Evolutionary conservation across 495 filamentous ascomycete genomes (phyloP).

Genomic region (Bacidia rubella): DNA sequence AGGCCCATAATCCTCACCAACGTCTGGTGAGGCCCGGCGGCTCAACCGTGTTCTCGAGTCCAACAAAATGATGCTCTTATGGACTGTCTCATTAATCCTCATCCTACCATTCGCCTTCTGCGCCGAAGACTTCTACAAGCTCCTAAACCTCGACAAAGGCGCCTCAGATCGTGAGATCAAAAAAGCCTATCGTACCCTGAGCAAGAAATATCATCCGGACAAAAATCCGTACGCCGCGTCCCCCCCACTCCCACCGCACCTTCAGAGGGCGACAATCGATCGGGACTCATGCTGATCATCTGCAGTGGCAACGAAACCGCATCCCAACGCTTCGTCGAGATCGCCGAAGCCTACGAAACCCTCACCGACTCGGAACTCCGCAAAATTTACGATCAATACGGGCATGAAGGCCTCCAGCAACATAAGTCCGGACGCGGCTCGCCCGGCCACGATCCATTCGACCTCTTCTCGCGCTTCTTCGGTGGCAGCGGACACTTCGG

Average conservation of each 20-base stretch:
- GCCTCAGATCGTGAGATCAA: conserved; percentile 89
- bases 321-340: conserved; percentile 83
- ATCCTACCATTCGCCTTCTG: conserved; percentile 36
- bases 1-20: neutral
- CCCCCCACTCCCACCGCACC: neutral
- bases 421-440: conserved; percentile 56
- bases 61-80: conserved; percentile 13
- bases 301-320: conserved; percentile 60
- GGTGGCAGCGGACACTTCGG: conserved; percentile 79
- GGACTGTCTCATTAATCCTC: conserved; percentile 17
- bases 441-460: conserved; percentile 73
- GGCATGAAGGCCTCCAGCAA: conserved; percentile 78
- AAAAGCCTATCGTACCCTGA: conserved; percentile 81
- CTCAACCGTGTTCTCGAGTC: neutral
- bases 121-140: conserved; percentile 86
- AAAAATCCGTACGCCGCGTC: conserved; percentile 77
- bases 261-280: neutral
- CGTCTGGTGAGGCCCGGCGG: neutral
- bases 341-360: conserved; percentile 93
- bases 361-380: conserved; percentile 71
- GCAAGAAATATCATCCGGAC: conserved; percentile 94
- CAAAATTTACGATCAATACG: conserved; percentile 90
- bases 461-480: conserved; percentile 95
- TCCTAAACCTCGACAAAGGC: conserved; percentile 66
- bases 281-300: neutral